These are phyloP conservation scores for Simmondsia chinensis DNA, from an alignment of 148 eudicot genomes.

Conservation along the genomic window DNA sequence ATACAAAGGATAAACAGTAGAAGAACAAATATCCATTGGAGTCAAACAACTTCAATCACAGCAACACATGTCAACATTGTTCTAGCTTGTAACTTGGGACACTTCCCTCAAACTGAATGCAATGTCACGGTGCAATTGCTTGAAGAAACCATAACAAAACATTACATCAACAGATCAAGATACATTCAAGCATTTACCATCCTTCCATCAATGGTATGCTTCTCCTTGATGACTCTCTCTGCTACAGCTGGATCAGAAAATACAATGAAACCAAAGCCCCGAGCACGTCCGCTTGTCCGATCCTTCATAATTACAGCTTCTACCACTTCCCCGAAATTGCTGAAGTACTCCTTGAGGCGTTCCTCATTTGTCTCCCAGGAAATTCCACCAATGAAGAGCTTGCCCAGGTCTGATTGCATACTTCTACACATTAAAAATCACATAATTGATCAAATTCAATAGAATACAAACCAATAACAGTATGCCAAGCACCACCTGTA, in stretches of 20 bases:
- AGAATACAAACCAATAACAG: not conserved
- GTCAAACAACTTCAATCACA: no score
- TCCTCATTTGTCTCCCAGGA: conserved; percentile 90
- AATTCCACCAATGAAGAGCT: conserved; percentile 76
- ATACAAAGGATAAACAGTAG: no score
- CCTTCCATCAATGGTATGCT: conserved; percentile 79
- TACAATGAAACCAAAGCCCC: conserved; percentile 82
- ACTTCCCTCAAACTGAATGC: no score
- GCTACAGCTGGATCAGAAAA: conserved; percentile 71
- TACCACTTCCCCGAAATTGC: conserved; percentile 63
- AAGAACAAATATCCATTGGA: not conserved
- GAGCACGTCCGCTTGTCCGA: conserved; percentile 78
- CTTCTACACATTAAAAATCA: conserved; percentile 20
- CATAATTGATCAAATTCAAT: conserved; percentile 3
- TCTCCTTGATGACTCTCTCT: conserved; percentile 64
- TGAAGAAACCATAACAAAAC: not conserved
- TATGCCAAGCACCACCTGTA: no score
- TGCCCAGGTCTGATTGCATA: conserved; percentile 84
- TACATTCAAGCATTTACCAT: conserved; percentile 31
- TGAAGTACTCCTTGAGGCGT: conserved; percentile 65
- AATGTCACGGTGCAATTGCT: not conserved
- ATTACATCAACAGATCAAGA: not conserved
- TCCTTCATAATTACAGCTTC: conserved; percentile 89
- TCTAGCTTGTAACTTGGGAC: no score
- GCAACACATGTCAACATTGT: no score